Percentiles rank a stretch among this genome's conserved stretches.
Conservation (phyloP, 2,329 filamentous ascomycete species). For the Colletotrichum sp. region DNA sequence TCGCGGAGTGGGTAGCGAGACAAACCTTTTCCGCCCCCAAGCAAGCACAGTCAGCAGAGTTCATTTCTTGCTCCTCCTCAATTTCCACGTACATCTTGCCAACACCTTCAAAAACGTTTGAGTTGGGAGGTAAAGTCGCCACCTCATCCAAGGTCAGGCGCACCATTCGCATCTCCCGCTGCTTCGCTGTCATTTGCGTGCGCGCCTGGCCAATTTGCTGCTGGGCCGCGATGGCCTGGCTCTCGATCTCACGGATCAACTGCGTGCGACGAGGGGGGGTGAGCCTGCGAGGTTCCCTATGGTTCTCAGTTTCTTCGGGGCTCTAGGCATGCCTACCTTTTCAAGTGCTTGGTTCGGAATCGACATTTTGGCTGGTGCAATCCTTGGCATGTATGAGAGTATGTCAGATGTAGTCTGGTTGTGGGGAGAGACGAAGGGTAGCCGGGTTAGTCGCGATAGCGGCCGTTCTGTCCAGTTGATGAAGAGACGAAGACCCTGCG, state of each 20-base stretch:
- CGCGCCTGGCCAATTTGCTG: conserved; percentile 90
- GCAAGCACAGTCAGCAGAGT: not conserved
- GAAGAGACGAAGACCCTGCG: not conserved
- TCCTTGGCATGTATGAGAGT: not conserved
- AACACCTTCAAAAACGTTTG: conserved; percentile 90
- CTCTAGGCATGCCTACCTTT: conserved; percentile 64
- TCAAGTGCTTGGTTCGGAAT: conserved; percentile 93
- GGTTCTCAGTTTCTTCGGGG: not conserved
- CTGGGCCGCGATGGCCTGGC: conserved; percentile 84
- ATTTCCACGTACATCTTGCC: conserved; percentile 83
- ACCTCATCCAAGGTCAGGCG: conserved; percentile 88
- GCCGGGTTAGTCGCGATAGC: not conserved
- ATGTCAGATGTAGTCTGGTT: not conserved
- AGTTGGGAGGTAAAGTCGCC: conserved; percentile 73
- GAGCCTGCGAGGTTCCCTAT: not conserved
- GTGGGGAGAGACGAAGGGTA: not conserved
- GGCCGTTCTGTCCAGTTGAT: not conserved
- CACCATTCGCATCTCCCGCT: conserved; percentile 86
- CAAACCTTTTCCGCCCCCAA: conserved; percentile 71
- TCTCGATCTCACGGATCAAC: conserved; percentile 93
- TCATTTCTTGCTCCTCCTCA: not conserved
- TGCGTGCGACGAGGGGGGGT: conserved; percentile 38
- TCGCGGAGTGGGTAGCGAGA: conserved; percentile 73
- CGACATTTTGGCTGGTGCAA: conserved; percentile 69
- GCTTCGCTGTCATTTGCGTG: conserved; percentile 83